Conservation (phyloP, 2,329 filamentous ascomycete species). For the Arthrinium phaeospermum region DNA sequence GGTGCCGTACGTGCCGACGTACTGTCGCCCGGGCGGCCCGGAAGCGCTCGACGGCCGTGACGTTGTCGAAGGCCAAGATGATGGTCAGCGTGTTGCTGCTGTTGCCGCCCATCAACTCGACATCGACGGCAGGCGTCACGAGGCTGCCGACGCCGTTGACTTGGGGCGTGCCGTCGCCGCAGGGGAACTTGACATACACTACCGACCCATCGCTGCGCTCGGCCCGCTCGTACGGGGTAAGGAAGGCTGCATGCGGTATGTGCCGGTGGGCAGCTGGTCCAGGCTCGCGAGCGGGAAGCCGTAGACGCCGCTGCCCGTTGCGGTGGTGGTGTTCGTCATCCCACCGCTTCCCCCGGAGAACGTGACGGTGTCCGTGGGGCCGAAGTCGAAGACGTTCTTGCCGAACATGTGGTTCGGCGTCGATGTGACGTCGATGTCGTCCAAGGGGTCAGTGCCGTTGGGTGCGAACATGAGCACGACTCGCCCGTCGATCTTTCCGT, state of each 20-base stretch:
- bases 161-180: slow-evolving; percentile 30
- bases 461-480: slow-evolving; percentile 34
- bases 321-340: slow-evolving; percentile 18
- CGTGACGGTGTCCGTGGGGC: slow-evolving; percentile 24
- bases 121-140: slow-evolving; percentile 26
- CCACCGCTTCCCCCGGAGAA: slow-evolving; percentile 23
- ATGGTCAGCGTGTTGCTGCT: background rate
- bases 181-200: slow-evolving; percentile 29
- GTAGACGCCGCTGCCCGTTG: slow-evolving; percentile 26
- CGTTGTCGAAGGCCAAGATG: slow-evolving; percentile 27
- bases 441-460: slow-evolving; percentile 30
- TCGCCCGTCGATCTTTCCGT: slow-evolving; percentile 28
- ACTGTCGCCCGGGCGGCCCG: slow-evolving; percentile 31
- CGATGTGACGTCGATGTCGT: slow-evolving; percentile 30
- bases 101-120: slow-evolving; percentile 24
- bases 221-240: slow-evolving; percentile 29
- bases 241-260: slow-evolving; percentile 31
- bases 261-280: slow-evolving; percentile 27
- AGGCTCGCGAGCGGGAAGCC: slow-evolving; percentile 29
- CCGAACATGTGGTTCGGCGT: slow-evolving; percentile 33
- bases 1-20: slow-evolving; percentile 30
- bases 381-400: slow-evolving; percentile 30
- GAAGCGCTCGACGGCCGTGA: slow-evolving; percentile 24
- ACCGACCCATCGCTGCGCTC: slow-evolving; percentile 29
- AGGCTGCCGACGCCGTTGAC: slow-evolving; percentile 30